These are phyloP conservation scores for Haematococcus sp. DNA, from an alignment of 139 green algal species.

Conservation along the genomic window DNA sequence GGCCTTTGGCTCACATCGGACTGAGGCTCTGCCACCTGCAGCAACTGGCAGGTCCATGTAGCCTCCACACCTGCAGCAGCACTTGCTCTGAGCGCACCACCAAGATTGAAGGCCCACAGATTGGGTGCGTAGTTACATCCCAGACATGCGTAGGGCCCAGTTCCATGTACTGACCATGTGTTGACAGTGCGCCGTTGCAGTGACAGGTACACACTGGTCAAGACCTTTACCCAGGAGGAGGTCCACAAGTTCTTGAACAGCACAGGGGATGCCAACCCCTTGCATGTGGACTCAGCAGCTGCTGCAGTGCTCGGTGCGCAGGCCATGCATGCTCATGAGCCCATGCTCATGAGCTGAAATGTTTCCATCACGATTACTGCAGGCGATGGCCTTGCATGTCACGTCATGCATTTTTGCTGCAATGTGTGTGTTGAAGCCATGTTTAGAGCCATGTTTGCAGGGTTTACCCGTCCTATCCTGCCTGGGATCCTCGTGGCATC, in stretches of 20 bases:
- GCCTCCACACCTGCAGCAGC: no score
- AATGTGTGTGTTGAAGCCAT: no score
- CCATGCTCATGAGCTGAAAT: neutral
- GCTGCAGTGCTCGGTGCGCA: conserved; percentile 24
- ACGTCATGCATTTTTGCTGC: no score
- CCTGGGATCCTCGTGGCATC: conserved; percentile 71
- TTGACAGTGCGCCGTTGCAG: no score
- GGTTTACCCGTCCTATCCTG: conserved; percentile 34
- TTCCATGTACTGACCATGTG: no score
- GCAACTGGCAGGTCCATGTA: no score
- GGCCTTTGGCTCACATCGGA: no score
- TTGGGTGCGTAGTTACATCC: neutral
- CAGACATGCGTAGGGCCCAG: no score
- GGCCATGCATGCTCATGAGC: neutral
- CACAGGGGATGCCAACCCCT: conserved; percentile 66
- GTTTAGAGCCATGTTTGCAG: neutral
- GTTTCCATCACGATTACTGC: no score
- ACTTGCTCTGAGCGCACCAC: no score
- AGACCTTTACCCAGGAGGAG: conserved; percentile 45
- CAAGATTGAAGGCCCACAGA: neutral
- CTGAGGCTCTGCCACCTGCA: no score
- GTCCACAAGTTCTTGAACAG: conserved; percentile 42
- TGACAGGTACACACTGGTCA: neutral
- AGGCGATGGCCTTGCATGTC: no score
- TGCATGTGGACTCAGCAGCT: conserved; percentile 31